These are phyloP conservation scores for Gillenia trifoliata DNA, from an alignment of 306 rosid species.

Conservation along the genomic window DNA sequence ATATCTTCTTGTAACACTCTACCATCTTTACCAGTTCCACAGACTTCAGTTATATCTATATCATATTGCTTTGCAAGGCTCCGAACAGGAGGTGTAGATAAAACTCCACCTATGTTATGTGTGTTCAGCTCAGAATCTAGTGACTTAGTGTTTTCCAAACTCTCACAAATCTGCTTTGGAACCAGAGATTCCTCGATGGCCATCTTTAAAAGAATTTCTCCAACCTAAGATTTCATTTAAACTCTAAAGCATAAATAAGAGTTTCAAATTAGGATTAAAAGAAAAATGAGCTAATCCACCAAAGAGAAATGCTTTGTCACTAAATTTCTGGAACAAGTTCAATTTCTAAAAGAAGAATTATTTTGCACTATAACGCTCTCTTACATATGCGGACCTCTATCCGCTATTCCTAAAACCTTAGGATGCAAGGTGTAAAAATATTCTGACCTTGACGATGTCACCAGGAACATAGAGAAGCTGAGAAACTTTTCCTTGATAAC, in stretches of 20 bases:
- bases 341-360: not conserved
- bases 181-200: slow-evolving; percentile 35
- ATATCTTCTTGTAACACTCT: slow-evolving; percentile 76
- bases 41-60: slow-evolving; percentile 61
- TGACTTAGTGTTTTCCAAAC: slow-evolving; percentile 35
- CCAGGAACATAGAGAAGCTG: slow-evolving; percentile 66
- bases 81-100: slow-evolving; percentile 80
- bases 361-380: not conserved
- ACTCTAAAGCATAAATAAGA: not conserved
- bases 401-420: not conserved
- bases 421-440: not conserved
- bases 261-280: not conserved
- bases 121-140: slow-evolving; percentile 31
- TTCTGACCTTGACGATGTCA: slow-evolving; percentile 79
- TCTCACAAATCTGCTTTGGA: slow-evolving; percentile 21
- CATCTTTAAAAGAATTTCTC: slow-evolving; percentile 76
- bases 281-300: not conserved
- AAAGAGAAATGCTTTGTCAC: not conserved
- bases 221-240: slow-evolving; percentile 59
- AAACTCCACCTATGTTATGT: slow-evolving; percentile 38
- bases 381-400: not conserved
- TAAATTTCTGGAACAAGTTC: not conserved
- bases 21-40: slow-evolving; percentile 81
- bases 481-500: slow-evolving; percentile 73
- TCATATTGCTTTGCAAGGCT: slow-evolving; percentile 70